Evolutionary conservation across 2,329 filamentous ascomycete genomes (phyloP), one percentile per base, ranked within the genome.

Genomic region (Dactylella cylindrospora): DNA sequence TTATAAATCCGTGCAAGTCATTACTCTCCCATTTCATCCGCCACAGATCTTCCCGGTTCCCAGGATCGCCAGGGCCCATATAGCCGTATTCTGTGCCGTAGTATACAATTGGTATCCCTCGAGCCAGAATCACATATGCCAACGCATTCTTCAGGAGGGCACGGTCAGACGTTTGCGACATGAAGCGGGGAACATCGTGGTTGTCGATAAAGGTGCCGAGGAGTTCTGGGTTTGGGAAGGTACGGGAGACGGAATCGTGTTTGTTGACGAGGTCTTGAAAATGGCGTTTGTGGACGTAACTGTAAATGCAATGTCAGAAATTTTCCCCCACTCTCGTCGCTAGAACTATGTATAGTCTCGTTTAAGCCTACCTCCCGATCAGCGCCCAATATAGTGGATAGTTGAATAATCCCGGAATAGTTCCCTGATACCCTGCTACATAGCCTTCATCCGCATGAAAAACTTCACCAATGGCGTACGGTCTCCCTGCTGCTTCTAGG

Each of bases 401-500:
- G 72, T 85, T 83, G 61, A 85, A 72, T 23, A 85, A 71, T 10
- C 81, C 81, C n/a, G 75, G 75, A 73, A 84, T 76, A 50, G 76
- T 70, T 40, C 74, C 71, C 35, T 81, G 76, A 67, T 82, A 84
- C 7, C 76, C 76, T 15, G 76, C 73, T 0, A 80, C 72, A 66
- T 80, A 81, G 6, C 70, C 61, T 1, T 79, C 75, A 64, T 79
- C 73, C 22, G 80, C 80, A 25, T 81, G 74, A 44, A 76, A 78
- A 2, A 84, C 80, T 68, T 85, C 83, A 7, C 83, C 82, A 10
- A 84, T 74, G 3, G 77, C 74, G 69, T 82, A 84, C 1, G 84
- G 78, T 20, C 22, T 38, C 3, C 80, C 81, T 1, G 80, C 76
- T 1, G 77, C 78, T 5, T 73, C 67, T 17, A 76, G 72, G 66